Conservation (phyloP, 768 basidiomycete species). For the Polyporus arcularius region DNA sequence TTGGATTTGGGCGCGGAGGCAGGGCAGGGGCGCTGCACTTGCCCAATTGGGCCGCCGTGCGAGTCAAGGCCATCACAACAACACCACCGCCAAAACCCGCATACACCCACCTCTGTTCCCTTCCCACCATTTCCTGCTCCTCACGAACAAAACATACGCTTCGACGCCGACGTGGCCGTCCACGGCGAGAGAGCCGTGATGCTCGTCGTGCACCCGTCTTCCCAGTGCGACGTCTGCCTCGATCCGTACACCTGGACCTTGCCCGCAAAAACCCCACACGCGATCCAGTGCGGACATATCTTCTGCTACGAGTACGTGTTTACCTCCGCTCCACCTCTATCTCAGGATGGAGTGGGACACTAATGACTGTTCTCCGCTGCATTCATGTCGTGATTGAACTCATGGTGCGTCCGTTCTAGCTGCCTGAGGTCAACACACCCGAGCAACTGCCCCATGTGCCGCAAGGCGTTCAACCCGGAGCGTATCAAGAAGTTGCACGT, state of each 20-base stretch:
- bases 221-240: conserved; percentile 76
- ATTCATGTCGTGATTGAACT: not conserved
- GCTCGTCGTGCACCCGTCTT: conserved; percentile 69
- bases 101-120: conserved; percentile 2
- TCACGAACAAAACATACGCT: not conserved
- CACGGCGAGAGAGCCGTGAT: conserved; percentile 28
- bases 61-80: too few species aligned
- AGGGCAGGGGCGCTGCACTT: conserved; percentile 4
- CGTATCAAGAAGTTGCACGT: conserved; percentile 70
- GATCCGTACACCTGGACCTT: conserved; percentile 59
- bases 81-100: not conserved
- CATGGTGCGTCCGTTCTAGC: conserved; percentile 32
- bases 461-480: conserved; percentile 57
- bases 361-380: not conserved
- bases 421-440: conserved; percentile 56
- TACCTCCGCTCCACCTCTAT: not conserved
- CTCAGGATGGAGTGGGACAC: not conserved
- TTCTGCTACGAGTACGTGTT: conserved; percentile 66
- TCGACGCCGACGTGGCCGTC: not conserved
- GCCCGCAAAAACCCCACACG: conserved; percentile 57
- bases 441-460: conserved; percentile 64
- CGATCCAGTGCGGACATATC: conserved; percentile 76
- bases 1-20: conserved; percentile 6
- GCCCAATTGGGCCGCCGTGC: conserved; percentile 10
- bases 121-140: not conserved